phyloP scores from a whole-genome alignment of 2,329 filamentous ascomycete genomes.

The Mariannaea elegans region DNA sequence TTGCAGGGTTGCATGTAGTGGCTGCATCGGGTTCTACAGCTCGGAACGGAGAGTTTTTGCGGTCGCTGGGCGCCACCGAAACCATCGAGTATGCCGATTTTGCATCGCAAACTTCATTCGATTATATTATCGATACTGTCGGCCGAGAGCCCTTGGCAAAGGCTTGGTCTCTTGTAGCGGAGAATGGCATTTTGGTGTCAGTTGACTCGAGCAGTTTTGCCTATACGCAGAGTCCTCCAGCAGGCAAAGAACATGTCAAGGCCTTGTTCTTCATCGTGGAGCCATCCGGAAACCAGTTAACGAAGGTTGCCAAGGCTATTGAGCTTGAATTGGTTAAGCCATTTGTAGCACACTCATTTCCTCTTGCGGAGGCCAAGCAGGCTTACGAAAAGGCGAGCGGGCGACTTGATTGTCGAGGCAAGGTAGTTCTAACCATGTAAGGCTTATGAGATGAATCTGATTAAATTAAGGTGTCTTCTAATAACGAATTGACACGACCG shows the following conservation, averaged over 20 bases:
- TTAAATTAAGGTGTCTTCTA: too few species aligned
- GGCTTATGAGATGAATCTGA: too few species aligned
- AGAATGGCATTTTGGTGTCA: constrained; percentile 32
- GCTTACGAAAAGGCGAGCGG: constrained; percentile 13
- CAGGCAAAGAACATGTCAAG: constrained; percentile 3
- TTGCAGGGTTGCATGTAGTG: constrained; percentile 42
- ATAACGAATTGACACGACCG: too few species aligned
- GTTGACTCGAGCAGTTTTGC: constrained; percentile 25
- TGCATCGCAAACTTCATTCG: constrained; percentile 14
- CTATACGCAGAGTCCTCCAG: not conserved
- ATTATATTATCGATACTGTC: constrained; percentile 45
- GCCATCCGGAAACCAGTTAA: not conserved
- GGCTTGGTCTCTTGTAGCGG: constrained; percentile 40
- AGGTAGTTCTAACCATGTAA: constrained; percentile 20
- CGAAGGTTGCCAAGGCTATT: not conserved
- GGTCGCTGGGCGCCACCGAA: constrained; percentile 39
- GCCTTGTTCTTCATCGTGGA: constrained; percentile 17
- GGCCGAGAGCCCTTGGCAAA: constrained; percentile 40
- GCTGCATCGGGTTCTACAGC: constrained; percentile 41
- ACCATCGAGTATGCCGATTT: constrained; percentile 30
- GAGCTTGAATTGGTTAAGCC: constrained; percentile 10
- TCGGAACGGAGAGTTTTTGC: constrained; percentile 18
- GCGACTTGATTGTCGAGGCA: constrained; percentile 12
- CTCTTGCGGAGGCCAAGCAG: constrained; percentile 1
- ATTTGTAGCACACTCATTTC: constrained; percentile 20